Evolutionary conservation across 495 filamentous ascomycete genomes (phyloP), one percentile per base, ranked within the genome.

Genomic region (Symbiotaphrina buchneri): DNA sequence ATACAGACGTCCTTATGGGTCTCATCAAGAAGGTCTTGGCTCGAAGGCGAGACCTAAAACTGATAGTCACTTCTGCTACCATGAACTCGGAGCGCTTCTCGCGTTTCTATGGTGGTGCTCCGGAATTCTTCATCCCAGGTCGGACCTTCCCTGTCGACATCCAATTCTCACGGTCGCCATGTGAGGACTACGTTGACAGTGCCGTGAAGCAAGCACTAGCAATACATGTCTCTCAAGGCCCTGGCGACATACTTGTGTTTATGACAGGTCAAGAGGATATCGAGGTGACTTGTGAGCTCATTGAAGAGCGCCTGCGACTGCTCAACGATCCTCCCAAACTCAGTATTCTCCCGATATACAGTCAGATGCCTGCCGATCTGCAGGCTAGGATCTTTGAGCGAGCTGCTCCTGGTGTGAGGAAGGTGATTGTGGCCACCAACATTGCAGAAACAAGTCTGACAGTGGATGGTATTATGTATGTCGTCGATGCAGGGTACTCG

Each of bases 211-310:
- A 95, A 47, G 76, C 93, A 18, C 63, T 99, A 28, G 77, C 84
- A n/a, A 94, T 99, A 31, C 90, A 99, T 41, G 79, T 95, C 10
- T 87, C 81, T 0, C 84, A 92, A 55, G 75, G 76, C 1, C 49
- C 68, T 7, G 90, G 90, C 15, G 90, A 99, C 48, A 94, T 99
- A 34, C 59, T 99, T 13, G 83, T 94, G 11, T 99, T 99, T 51
- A 99, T 99, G 90, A 99, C 90, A 2, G 90, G 90, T 19, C 85
- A 94, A 52, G 90, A 99, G 54, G 90, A 99, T 44, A 99, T 99
- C 35, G 87, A 95, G 53, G 71, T 77, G 21, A 95, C 90, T 0
- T 99, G 90, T 44, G 90, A 95, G 40, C 58, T 94, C 1, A 62
- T 93, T 15, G 79, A 74, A 26, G 87, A 99, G 44, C 58, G 90